phyloP scores from a whole-genome alignment of 352 stramenopile genomes.

The Pythium volutum region DNA sequence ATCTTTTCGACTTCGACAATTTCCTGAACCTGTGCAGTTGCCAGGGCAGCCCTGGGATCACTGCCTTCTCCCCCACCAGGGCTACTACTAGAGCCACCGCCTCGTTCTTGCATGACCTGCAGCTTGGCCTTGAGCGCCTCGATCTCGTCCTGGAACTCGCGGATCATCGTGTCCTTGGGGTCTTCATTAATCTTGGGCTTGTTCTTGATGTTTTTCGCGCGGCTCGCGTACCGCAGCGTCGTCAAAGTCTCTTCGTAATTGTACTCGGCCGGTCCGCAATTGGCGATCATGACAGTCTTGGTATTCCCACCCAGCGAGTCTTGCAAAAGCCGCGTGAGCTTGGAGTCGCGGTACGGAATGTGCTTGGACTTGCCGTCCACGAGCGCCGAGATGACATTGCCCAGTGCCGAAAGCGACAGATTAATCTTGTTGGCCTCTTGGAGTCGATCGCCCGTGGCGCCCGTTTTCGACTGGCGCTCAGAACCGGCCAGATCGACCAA shows the following conservation, averaged over 20 bases:
- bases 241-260: conserved; percentile 96
- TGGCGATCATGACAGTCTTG: conserved; percentile 98
- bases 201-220: conserved; percentile 99
- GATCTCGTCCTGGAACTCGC: conserved; percentile 97
- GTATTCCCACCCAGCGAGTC: conserved; percentile 97
- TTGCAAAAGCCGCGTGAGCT: conserved; percentile 96
- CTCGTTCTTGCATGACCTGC: conserved; percentile 47
- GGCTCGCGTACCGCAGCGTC: conserved; percentile 95
- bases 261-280: conserved; percentile 96
- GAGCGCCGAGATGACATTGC: conserved; percentile 85
- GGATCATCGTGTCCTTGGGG: conserved; percentile 97
- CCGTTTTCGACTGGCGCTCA: conserved; percentile 74
- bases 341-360: conserved; percentile 94
- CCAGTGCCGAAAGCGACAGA: conserved; percentile 64
- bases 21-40: conserved; percentile 22
- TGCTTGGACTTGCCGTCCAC: conserved; percentile 85
- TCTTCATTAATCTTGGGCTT: conserved; percentile 99
- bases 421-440: conserved; percentile 86
- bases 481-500: conserved; percentile 83
- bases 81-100: conserved; percentile 13
- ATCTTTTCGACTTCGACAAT: conserved; percentile 84
- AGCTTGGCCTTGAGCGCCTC: conserved; percentile 88
- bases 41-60: neutral
- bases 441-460: conserved; percentile 61
- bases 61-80: neutral